Conservation (phyloP, 1,284 basidiomycete genomes). For the Sporisorium iseilematis-ciliati region DNA sequence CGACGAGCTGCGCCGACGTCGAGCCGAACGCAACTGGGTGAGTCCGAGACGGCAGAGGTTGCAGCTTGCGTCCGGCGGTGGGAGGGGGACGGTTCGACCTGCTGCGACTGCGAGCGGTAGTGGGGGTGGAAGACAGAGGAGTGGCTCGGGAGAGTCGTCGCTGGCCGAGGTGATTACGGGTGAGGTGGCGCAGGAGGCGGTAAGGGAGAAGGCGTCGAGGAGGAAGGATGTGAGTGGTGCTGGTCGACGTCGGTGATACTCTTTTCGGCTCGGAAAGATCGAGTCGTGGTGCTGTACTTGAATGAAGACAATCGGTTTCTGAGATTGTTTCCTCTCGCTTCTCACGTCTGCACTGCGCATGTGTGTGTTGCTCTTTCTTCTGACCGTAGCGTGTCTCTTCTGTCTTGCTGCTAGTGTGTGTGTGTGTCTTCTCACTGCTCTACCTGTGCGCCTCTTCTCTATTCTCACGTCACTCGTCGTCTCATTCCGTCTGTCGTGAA, state of each 20-base stretch:
- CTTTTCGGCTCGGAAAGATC: no score
- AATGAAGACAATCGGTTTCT: not conserved
- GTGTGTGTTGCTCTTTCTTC: no score
- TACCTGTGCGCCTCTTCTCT: not conserved
- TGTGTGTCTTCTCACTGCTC: not conserved
- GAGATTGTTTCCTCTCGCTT: not conserved
- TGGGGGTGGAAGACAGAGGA: not conserved
- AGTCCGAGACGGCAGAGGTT: constrained; percentile 21
- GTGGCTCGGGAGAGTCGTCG: not conserved
- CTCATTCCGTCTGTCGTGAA: no score
- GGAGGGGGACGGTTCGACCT: not conserved
- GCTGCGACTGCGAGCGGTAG: no score
- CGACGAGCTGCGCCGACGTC: constrained; percentile 25
- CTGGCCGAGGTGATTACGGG: constrained; percentile 2
- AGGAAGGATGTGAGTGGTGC: not conserved
- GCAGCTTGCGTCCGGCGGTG: not conserved
- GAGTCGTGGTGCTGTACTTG: no score
- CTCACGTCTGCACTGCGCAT: no score
- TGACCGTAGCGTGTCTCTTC: no score
- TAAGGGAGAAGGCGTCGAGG: not conserved
- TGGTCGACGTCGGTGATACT: not conserved
- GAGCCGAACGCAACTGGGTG: constrained; percentile 28
- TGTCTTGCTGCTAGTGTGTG: no score
- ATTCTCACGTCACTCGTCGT: not conserved
- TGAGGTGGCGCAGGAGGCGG: not conserved